These are phyloP conservation scores for Phlebiopsis flavidoalba DNA, from an alignment of 768 basidiomycete species.

Conservation along the genomic window DNA sequence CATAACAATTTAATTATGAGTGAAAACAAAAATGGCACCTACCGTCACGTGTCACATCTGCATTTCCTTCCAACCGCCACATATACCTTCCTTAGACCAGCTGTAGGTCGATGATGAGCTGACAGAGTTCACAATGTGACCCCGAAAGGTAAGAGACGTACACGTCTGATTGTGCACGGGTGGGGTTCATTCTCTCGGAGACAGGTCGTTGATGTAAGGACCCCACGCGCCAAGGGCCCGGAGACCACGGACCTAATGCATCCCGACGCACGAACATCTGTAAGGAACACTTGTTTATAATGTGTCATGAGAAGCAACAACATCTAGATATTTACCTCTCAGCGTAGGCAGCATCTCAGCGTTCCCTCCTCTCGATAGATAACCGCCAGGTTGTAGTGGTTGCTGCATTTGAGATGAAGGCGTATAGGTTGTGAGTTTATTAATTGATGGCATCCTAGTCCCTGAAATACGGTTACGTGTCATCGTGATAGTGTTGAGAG, in stretches of 20 bases:
- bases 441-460: conserved; percentile 9
- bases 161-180: not conserved
- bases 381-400: conserved; percentile 38
- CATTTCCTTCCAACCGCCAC: conserved; percentile 5
- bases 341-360: conserved; percentile 35
- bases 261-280: conserved; percentile 30
- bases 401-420: conserved; percentile 47
- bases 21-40: not conserved
- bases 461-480: not conserved
- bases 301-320: not conserved
- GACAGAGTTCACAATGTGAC: too few relatives aligned
- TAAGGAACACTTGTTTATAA: not conserved
- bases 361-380: conserved; percentile 43
- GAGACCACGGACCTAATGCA: conserved; percentile 29
- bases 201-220: conserved; percentile 13
- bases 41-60: not conserved
- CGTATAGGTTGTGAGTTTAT: conserved; percentile 28
- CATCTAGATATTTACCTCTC: conserved; percentile 15
- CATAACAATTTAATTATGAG: not conserved
- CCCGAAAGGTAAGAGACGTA: not conserved
- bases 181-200: not conserved
- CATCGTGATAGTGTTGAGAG: not conserved
- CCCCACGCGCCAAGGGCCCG: conserved; percentile 24
- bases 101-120: not conserved
- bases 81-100: not conserved